phyloP scores from a whole-genome alignment of 108 stramenopile species.

The Nitzschia inconspicua region DNA sequence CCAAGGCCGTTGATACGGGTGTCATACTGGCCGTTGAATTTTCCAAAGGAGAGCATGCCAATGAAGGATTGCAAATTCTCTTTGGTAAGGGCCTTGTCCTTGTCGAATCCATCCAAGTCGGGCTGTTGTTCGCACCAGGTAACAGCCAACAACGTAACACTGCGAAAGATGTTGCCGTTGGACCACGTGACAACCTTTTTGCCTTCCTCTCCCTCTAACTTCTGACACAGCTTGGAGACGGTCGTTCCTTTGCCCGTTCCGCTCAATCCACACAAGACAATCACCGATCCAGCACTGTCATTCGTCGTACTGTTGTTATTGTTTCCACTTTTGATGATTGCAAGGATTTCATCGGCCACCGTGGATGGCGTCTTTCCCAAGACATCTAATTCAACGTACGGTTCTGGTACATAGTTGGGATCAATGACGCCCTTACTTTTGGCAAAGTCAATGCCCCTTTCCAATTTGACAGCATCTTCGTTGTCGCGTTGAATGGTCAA shows the following conservation, averaged over 20 bases:
- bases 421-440: slow-evolving; percentile 83
- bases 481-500: slow-evolving; percentile 64
- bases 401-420: slow-evolving; percentile 66
- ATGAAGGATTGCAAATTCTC: slow-evolving; percentile 72
- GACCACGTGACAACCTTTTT: slow-evolving; percentile 81
- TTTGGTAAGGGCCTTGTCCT: slow-evolving; percentile 65
- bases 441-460: slow-evolving; percentile 76
- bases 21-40: slow-evolving; percentile 68
- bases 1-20: slow-evolving; percentile 74
- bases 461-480: slow-evolving; percentile 73
- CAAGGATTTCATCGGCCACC: slow-evolving; percentile 70
- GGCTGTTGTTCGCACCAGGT: slow-evolving; percentile 80
- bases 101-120: slow-evolving; percentile 43
- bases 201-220: slow-evolving; percentile 46
- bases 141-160: slow-evolving; percentile 75
- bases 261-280: slow-evolving; percentile 77
- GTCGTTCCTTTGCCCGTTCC: slow-evolving; percentile 92
- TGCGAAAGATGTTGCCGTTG: slow-evolving; percentile 87
- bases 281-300: slow-evolving; percentile 49
- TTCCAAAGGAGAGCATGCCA: slow-evolving; percentile 78
- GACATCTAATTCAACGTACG: slow-evolving; percentile 77
- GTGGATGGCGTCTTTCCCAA: slow-evolving; percentile 75
- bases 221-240: slow-evolving; percentile 58
- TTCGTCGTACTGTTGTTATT: neutral
- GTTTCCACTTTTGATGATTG: slow-evolving; percentile 20